Percentiles rank a stretch among this genome's conserved stretches.
phyloP scores from a whole-genome alignment of 257 asterid genomes.

The Marsdenia floribunda region DNA sequence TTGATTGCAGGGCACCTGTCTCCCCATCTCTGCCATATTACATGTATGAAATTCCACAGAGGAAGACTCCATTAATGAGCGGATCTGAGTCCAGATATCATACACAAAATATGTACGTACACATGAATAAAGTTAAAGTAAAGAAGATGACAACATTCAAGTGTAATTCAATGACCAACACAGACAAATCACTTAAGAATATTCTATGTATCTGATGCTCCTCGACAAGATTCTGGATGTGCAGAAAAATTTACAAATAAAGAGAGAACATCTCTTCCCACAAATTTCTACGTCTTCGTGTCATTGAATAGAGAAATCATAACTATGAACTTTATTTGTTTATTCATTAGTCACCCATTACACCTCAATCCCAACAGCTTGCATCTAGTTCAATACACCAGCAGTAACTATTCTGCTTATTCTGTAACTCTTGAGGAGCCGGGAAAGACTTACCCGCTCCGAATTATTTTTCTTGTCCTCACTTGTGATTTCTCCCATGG shows the following conservation, averaged over 20 bases:
- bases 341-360: background rate
- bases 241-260: background rate
- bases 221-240: background rate
- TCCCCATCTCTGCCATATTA: conserved; percentile 41
- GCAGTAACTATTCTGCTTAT: background rate
- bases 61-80: conserved; percentile 49
- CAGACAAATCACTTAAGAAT: conserved; percentile 2
- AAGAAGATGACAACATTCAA: background rate
- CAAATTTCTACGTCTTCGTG: background rate
- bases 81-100: conserved; percentile 43
- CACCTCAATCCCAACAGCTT: background rate
- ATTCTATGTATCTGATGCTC: background rate
- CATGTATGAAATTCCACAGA: conserved; percentile 37
- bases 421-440: background rate
- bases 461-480: conserved; percentile 55
- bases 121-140: background rate
- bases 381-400: background rate
- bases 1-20: conserved; percentile 47
- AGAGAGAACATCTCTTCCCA: background rate
- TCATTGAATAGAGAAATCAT: background rate
- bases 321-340: background rate
- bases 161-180: conserved; percentile 11
- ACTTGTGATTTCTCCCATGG: conserved; percentile 42
- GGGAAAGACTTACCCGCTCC: conserved; percentile 46
- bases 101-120: background rate